Base-by-base conservation (phyloP, 169 alveolate genomes). In the Sarcocystis neurona region DNA sequence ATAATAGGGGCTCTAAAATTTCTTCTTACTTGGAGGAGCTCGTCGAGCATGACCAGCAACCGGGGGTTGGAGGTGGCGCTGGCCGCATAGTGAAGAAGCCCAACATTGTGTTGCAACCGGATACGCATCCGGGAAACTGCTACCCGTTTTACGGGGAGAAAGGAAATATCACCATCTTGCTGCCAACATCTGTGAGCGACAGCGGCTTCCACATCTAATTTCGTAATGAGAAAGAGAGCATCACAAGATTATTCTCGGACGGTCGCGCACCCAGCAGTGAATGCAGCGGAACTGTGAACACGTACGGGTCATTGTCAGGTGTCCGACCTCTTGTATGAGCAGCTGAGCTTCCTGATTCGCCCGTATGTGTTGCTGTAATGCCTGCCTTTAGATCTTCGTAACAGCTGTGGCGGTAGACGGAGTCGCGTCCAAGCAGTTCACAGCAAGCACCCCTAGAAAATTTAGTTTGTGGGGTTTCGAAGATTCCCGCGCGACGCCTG, bases 61-160 rank as follows among this genome's bases (percentile, higher is more conserved):
- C n/a, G n/a, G n/a, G n/a, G n/a, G n/a, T n/a, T n/a, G n/a, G n/a
- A n/a, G n/a, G n/a, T n/a, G n/a, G n/a, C n/a, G n/a, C n/a, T n/a
- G n/a, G n/a, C n/a, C n/a, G n/a, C n/a, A n/a, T n/a, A n/a, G n/a
- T n/a, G n/a, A 72, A 72, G 82, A 32, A 39, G 15, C 89, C 92
- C 20, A 82, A 79, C 34, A 75, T 68, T 32, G 89, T 89, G 68
- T 43, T 89, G 56, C 79, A 84, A 58, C 92, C 92, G 0, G 92
- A 79, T 6, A 10, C 79, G 50, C 84, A 77, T 10, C 87, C 92
- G 1, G 92, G 92, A 6, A 75, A 78, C 41, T 89, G 92, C 77
- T 89, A 56, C 63, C 89, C 92, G 10, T 89, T 89, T 32, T 32
- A n/a, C 41, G 92, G 92, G 37, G 34, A 6, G 37, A 6, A 30